phyloP scores from a whole-genome alignment of 805 yeast genomes.

The Candida andamanensis region DNA sequence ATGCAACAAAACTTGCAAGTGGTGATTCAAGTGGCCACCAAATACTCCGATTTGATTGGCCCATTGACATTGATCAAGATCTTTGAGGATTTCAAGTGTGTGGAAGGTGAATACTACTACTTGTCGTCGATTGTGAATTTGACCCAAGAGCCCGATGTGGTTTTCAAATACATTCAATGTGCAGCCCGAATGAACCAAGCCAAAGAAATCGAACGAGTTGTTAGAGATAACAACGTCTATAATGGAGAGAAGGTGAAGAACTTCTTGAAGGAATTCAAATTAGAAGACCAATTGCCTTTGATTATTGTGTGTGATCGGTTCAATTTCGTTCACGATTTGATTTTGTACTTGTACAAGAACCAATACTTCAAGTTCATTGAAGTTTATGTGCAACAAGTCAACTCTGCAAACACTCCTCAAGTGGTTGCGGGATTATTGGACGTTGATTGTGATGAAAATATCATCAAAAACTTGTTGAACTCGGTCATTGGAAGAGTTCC shows the following conservation, averaged over 20 bases:
- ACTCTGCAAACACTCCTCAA: slow-evolving; percentile 92
- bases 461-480: slow-evolving; percentile 72
- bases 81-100: slow-evolving; percentile 88
- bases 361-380: slow-evolving; percentile 95
- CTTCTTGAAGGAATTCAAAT: slow-evolving; percentile 87
- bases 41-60: slow-evolving; percentile 91
- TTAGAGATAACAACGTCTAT: slow-evolving; percentile 88
- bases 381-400: slow-evolving; percentile 96
- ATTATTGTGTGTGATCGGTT: slow-evolving; percentile 94
- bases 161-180: slow-evolving; percentile 90
- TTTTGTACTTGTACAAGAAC: slow-evolving; percentile 89
- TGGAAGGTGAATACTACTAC: slow-evolving; percentile 92
- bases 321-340: slow-evolving; percentile 87
- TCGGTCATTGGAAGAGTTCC: slow-evolving; percentile 95
- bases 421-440: slow-evolving; percentile 94
- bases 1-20: slow-evolving; percentile 85
- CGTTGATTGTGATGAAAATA: slow-evolving; percentile 92
- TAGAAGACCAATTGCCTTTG: slow-evolving; percentile 93
- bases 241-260: slow-evolving; percentile 97
- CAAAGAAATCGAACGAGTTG: slow-evolving; percentile 93
- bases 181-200: slow-evolving; percentile 87
- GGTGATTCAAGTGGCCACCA: slow-evolving; percentile 94
- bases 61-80: slow-evolving; percentile 77
- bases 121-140: slow-evolving; percentile 89
- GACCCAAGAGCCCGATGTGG: slow-evolving; percentile 92